These are phyloP conservation scores for Aristolochia californica DNA, from an alignment of 164 flowering plant genomes.

Conservation along the genomic window DNA sequence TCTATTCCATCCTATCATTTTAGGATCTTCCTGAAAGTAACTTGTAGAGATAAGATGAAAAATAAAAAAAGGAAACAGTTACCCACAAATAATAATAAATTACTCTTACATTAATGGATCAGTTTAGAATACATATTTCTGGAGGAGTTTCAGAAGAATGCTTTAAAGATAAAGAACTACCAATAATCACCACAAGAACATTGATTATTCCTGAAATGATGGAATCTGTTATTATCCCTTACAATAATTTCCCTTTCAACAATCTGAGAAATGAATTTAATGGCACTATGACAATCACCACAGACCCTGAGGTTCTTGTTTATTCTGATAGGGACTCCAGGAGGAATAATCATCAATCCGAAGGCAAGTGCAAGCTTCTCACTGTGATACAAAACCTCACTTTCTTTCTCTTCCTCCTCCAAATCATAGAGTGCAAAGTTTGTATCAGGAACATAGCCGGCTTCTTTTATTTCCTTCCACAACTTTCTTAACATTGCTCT, in stretches of 20 bases:
- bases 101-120: no score
- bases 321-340: conserved; percentile 36
- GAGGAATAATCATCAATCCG: conserved; percentile 30
- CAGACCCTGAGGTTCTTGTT: conserved; percentile 72
- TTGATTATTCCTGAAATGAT: conserved; percentile 55
- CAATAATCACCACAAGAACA: conserved; percentile 35
- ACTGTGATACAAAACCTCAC: conserved; percentile 57
- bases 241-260: conserved; percentile 44
- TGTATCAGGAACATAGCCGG: conserved; percentile 51
- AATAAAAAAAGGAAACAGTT: no score
- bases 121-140: no score
- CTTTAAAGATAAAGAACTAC: conserved; percentile 7
- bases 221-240: conserved; percentile 72
- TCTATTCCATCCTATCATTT: no score
- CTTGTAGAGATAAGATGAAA: no score
- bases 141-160: no score
- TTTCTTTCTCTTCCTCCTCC: conserved; percentile 61
- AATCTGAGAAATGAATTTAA: conserved; percentile 60
- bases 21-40: no score
- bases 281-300: conserved; percentile 72
- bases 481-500: conserved; percentile 45
- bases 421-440: conserved; percentile 43
- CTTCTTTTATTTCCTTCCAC: conserved; percentile 30
- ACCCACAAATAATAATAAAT: no score
- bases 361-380: conserved; percentile 76